Evolutionary conservation across 352 stramenopile species (phyloP), one percentile per base, ranked within the genome.

Genomic region (Phytophthora meadii): DNA sequence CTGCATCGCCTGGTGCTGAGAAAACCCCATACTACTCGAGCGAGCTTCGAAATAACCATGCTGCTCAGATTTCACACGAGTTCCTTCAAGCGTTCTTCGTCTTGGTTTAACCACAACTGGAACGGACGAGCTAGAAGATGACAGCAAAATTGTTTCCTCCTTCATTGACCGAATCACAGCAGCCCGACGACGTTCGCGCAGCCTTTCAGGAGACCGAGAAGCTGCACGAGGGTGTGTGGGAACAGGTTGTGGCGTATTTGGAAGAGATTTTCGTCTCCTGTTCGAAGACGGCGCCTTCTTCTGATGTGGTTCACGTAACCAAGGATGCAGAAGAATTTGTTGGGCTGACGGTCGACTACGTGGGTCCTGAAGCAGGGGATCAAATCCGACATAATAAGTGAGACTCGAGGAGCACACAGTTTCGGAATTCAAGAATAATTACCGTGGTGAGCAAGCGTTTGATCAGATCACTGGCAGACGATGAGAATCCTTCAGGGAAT

Each of bases 321-420:
- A 92, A 7, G 79, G 79, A 50, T 90, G 83, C 25, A 76, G 49
- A 22, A 88, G 34, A 28, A 90, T 72, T 54, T 92, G 81, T 25
- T 77, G 54, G 5, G 79, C 80, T 19, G 75, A 77, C 11, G 83
- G 79, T 41, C 81, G 68, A 52, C 52, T 61, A 2, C 19, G 46
- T 17, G 80, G 78, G 36, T 89, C 69, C 80, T 91, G 17, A 10
- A 59, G 7, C 14, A 71, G 3, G 15, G 14, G 58, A 42, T 6
- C 37, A 28, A 46, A 47, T 41, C n/a, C 4, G 11, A 42, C 32
- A 36, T 25, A 55, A 24, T 5, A 32, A n/a, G 24, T 53, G 10
- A 59, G 50, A 14, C 9, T 8, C n/a, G 51, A 15, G 50, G 24
- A 48, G 22, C 3, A 28, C 5, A 11, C 7, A n/a, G 6, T 30